Conservation (phyloP, 108 stramenopile genomes). For the Skeletonema grethae region DNA sequence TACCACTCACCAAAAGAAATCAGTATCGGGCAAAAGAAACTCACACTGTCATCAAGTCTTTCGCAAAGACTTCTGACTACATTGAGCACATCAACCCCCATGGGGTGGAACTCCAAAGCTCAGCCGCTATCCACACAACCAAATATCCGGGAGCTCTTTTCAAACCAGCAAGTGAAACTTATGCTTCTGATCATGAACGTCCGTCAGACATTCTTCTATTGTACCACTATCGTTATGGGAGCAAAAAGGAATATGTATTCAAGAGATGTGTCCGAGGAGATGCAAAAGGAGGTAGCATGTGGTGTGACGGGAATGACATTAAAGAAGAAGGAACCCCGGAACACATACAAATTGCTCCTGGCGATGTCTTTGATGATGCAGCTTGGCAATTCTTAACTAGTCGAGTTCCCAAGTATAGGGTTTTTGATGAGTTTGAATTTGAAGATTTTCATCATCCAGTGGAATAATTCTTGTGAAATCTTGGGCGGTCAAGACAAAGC, state of each 20-base stretch:
- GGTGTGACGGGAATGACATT: not conserved
- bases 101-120: not conserved
- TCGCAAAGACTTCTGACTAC: slow-evolving; percentile 12
- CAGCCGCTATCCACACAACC: not conserved
- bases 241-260: slow-evolving; percentile 10
- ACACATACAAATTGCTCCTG: not conserved
- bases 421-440: slow-evolving; percentile 14
- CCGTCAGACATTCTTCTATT: slow-evolving; percentile 13
- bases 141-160: slow-evolving; percentile 6
- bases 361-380: slow-evolving; percentile 16
- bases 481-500: no score
- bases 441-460: slow-evolving; percentile 3
- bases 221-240: slow-evolving; percentile 18
- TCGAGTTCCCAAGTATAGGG: slow-evolving; percentile 12
- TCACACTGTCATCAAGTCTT: slow-evolving; percentile 31
- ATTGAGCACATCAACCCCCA: slow-evolving; percentile 9
- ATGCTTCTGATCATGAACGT: slow-evolving; percentile 12
- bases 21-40: slow-evolving; percentile 21
- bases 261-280: slow-evolving; percentile 19
- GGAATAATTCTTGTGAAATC: no score
- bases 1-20: slow-evolving; percentile 49
- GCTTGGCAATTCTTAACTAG: slow-evolving; percentile 14
- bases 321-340: not conserved
- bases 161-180: not conserved
- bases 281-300: not conserved